These are phyloP conservation scores for Ophiostoma quercus DNA, from an alignment of 2,329 filamentous ascomycete species.

Conservation along the genomic window DNA sequence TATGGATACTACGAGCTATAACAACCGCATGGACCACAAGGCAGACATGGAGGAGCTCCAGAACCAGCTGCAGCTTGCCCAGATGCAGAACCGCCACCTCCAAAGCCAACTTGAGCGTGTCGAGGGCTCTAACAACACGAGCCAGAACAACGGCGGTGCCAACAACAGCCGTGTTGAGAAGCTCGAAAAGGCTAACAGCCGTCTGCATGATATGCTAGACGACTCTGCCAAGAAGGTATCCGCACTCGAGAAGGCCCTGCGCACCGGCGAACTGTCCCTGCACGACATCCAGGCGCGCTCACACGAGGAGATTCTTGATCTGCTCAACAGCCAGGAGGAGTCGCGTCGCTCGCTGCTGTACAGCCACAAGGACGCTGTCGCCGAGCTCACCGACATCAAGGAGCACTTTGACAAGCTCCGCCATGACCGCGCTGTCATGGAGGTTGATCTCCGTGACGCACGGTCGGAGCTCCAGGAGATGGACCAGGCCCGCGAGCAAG, in stretches of 20 bases:
- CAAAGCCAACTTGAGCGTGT: constrained; percentile 77
- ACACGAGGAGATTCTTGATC: constrained; percentile 87
- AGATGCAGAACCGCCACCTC: constrained; percentile 93
- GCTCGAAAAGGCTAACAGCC: constrained; percentile 84
- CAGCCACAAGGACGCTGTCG: constrained; percentile 77
- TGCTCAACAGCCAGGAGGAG: constrained; percentile 89
- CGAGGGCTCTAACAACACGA: constrained; percentile 54
- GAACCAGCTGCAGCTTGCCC: constrained; percentile 85
- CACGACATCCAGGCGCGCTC: constrained; percentile 89
- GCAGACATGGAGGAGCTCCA: constrained; percentile 87
- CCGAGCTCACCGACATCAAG: constrained; percentile 82
- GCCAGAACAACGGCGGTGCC: constrained; percentile 7
- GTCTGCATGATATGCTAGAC: constrained; percentile 89
- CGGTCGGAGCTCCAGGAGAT: constrained; percentile 81
- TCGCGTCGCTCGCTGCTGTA: constrained; percentile 75
- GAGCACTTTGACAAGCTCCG: constrained; percentile 81
- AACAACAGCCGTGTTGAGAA: constrained; percentile 65
- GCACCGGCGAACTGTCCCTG: constrained; percentile 78
- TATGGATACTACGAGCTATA: constrained; percentile 74
- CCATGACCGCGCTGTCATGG: constrained; percentile 69
- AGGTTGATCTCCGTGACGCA: constrained; percentile 81
- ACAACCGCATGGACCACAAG: constrained; percentile 85
- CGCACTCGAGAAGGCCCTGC: constrained; percentile 77
- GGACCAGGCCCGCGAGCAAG: constrained; percentile 72
- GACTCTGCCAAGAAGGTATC: constrained; percentile 92